Conservation (phyloP, 2,329 filamentous ascomycete genomes). For the Cadophora sp. region DNA sequence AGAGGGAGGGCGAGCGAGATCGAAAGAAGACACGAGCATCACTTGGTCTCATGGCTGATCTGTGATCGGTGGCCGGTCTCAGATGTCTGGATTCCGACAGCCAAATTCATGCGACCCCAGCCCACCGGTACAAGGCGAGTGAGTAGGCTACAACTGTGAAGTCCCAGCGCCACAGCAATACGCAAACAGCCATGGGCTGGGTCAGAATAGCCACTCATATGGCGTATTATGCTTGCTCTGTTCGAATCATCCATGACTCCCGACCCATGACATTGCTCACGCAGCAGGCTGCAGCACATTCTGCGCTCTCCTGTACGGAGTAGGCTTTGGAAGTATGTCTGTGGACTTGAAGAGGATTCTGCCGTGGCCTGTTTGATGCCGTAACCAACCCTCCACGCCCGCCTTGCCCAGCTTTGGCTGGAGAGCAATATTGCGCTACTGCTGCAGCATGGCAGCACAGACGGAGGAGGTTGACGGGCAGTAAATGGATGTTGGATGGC, state of each 20-base stretch:
- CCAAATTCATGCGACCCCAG: slow-evolving; percentile 34
- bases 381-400: slow-evolving; percentile 18
- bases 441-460: slow-evolving; percentile 19
- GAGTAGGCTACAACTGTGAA: slow-evolving; percentile 18
- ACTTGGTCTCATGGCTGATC: slow-evolving; percentile 33
- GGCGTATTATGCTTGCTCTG: slow-evolving; percentile 9
- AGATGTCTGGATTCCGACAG: slow-evolving; percentile 34
- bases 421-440: slow-evolving; percentile 11
- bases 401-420: slow-evolving; percentile 23
- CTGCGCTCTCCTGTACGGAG: not conserved
- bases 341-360: slow-evolving; percentile 26
- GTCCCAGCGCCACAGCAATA: slow-evolving; percentile 30
- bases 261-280: slow-evolving; percentile 26
- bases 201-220: slow-evolving; percentile 26
- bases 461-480: slow-evolving; percentile 7
- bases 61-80: slow-evolving; percentile 30
- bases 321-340: slow-evolving; percentile 15
- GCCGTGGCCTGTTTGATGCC: slow-evolving; percentile 14
- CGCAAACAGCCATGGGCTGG: slow-evolving; percentile 30
- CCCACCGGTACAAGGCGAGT: slow-evolving; percentile 11
- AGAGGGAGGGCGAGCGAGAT: slow-evolving; percentile 1
- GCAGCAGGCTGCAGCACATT: slow-evolving; percentile 21
- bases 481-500: slow-evolving; percentile 6
- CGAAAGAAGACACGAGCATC: slow-evolving; percentile 29
- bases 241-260: slow-evolving; percentile 18